Conservation (phyloP, 768 basidiomycete species). For the Exsudoporus frostii region DNA sequence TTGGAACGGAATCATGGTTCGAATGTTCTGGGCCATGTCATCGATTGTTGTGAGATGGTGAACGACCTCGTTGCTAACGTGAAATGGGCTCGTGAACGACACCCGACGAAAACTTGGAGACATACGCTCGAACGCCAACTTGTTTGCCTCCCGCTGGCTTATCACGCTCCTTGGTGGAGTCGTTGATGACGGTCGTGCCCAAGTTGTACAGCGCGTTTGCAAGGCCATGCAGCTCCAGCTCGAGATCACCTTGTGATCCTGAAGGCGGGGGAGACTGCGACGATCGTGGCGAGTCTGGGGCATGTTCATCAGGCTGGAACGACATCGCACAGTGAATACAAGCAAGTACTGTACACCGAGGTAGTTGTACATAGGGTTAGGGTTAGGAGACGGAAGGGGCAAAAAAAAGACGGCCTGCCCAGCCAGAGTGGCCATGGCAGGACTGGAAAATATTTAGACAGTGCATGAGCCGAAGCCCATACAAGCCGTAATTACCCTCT, state of each 20-base stretch:
- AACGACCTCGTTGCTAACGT: constrained; percentile 68
- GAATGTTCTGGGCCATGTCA: constrained; percentile 58
- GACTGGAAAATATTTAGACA: constrained; percentile 78
- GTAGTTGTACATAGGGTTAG: constrained; percentile 33
- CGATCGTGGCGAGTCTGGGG: constrained; percentile 56
- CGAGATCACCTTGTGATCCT: constrained; percentile 70
- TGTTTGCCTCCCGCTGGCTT: constrained; percentile 69
- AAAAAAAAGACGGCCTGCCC: constrained; percentile 29
- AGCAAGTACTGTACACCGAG: no score
- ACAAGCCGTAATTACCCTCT: constrained; percentile 44
- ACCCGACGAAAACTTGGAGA: not conserved
- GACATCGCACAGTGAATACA: constrained; percentile 17
- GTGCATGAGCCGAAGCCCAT: constrained; percentile 68
- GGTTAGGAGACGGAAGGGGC: constrained; percentile 19
- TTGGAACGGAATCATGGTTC: constrained; percentile 71
- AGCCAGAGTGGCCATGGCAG: constrained; percentile 52
- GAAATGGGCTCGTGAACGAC: not conserved
- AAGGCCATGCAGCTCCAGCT: constrained; percentile 71
- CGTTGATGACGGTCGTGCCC: constrained; percentile 79
- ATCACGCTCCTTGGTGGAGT: constrained; percentile 77
- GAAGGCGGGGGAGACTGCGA: constrained; percentile 71
- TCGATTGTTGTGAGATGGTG: constrained; percentile 64
- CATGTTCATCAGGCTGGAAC: constrained; percentile 9
- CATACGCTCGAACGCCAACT: constrained; percentile 74
- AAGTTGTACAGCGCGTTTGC: constrained; percentile 78